Base-by-base conservation (phyloP, 345 rosid genomes). In the Viola odorata region DNA sequence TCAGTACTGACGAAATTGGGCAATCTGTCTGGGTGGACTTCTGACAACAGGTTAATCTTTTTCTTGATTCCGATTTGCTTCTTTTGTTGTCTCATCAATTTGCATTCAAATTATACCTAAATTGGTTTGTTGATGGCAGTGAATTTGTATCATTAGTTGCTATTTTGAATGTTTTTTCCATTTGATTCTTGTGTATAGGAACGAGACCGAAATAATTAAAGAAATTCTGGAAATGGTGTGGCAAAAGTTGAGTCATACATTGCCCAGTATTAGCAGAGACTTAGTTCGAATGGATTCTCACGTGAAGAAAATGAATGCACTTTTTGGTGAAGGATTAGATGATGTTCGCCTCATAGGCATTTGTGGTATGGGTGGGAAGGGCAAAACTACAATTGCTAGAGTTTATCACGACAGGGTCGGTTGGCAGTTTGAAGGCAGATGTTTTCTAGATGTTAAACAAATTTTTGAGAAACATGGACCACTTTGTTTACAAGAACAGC, bases 361-460 rank as follows among this genome's bases (percentile, higher is more conserved):
- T 12, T 65, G 58, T 58, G 73, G 64, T 4, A 69, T 63, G 63
- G 64, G 73, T 40, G 73, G 73, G 7, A 62, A 62, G 5, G 68
- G 73, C 0, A 69, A 71, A 39, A 42, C 66, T 39, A 58, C 70
- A 6, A 5, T 58, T 50, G 70, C 63, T 11, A 51, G 57, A 57
- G 52, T 48, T 2, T 15, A 56, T 53, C 58, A 32, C 37, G 32
- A 66, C 14, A 14, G 16, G 11, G 42, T 66, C 3, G 15, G 37
- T 32, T 4, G 37, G n/a, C 49, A 58, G 11, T 66, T 66, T 45
- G 57, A 57, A 13, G 57, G 37, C 36, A 44, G 52, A 32, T 13
- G 63, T 44, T 66, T 66, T 59, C 58, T 66, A 32, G 63, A 50
- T 52, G 62, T 58, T 57, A 65, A 59, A 37, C 58, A 66, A 23